Conservation (phyloP, 2,329 filamentous ascomycete genomes). For the Cordyceps militaris region DNA sequence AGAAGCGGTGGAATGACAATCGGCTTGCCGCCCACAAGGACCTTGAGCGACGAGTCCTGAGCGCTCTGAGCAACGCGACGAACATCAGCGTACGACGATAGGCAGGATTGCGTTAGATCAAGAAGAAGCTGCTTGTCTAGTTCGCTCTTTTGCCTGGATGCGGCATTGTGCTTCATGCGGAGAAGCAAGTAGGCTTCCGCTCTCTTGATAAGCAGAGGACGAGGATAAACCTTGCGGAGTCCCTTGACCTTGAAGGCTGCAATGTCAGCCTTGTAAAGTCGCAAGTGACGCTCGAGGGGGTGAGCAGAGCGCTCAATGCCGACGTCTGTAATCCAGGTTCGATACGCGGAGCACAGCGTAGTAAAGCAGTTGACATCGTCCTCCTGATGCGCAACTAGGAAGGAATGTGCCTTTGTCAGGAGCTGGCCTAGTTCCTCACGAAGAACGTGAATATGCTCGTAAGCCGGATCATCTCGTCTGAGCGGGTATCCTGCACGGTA, state of each 20-base stretch:
- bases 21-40: conserved; percentile 77
- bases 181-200: conserved; percentile 93
- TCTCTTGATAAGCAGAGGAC: conserved; percentile 83
- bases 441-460: conserved; percentile 70
- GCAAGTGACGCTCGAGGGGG: conserved; percentile 77
- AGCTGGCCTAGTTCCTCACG: conserved; percentile 74
- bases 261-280: conserved; percentile 79
- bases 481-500: conserved; percentile 86
- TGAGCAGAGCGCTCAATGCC: conserved; percentile 94
- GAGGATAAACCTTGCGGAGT: conserved; percentile 83
- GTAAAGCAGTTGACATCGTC: conserved; percentile 97
- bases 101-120: conserved; percentile 81
- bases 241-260: conserved; percentile 93
- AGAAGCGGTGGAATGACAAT: conserved; percentile 87
- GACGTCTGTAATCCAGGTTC: conserved; percentile 95
- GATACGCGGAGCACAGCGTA: conserved; percentile 82
- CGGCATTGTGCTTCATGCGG: conserved; percentile 87
- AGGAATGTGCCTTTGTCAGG: conserved; percentile 76
- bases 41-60: conserved; percentile 87
- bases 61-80: conserved; percentile 89
- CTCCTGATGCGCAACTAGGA: conserved; percentile 76
- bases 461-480: conserved; percentile 46
- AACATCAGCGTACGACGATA: conserved; percentile 91
- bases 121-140: conserved; percentile 78
- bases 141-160: conserved; percentile 80